Conservation (phyloP, 352 stramenopile genomes). For the Globisporangium cylindrosporum region DNA sequence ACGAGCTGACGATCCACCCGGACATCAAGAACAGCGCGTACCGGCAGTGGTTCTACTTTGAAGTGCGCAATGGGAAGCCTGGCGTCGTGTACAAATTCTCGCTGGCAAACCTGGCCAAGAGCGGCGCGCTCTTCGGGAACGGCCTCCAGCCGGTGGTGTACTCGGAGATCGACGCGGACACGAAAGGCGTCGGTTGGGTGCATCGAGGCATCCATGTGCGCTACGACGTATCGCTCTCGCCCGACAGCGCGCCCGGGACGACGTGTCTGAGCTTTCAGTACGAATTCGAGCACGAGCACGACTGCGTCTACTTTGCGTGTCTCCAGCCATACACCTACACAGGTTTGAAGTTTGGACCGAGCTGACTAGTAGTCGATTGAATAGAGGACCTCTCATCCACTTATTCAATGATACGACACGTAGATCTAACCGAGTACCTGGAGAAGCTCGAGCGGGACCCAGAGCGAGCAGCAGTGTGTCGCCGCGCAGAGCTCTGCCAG, state of each 20-base stretch:
- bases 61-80: constrained; percentile 55
- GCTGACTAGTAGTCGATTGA: not conserved
- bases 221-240: constrained; percentile 49
- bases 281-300: constrained; percentile 57
- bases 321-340: constrained; percentile 88
- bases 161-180: constrained; percentile 48
- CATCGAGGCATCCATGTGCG: constrained; percentile 58
- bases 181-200: constrained; percentile 49
- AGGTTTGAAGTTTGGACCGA: constrained; percentile 22
- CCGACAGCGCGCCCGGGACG: constrained; percentile 29
- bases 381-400: not conserved
- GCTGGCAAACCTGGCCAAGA: constrained; percentile 83
- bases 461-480: constrained; percentile 35
- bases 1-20: constrained; percentile 68
- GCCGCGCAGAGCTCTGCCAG: constrained; percentile 75
- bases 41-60: constrained; percentile 91
- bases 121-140: constrained; percentile 71
- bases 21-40: constrained; percentile 84
- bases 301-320: constrained; percentile 82
- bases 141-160: constrained; percentile 83
- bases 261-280: constrained; percentile 76
- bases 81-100: constrained; percentile 66
- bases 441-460: constrained; percentile 57
- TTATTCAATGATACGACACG: not conserved
- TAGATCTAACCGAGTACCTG: constrained; percentile 76